Percentiles rank a stretch among this genome's conserved stretches.
These are phyloP conservation scores for Wickerhamiella vanderwaltii DNA, from an alignment of 805 yeast species.

Conservation along the genomic window DNA sequence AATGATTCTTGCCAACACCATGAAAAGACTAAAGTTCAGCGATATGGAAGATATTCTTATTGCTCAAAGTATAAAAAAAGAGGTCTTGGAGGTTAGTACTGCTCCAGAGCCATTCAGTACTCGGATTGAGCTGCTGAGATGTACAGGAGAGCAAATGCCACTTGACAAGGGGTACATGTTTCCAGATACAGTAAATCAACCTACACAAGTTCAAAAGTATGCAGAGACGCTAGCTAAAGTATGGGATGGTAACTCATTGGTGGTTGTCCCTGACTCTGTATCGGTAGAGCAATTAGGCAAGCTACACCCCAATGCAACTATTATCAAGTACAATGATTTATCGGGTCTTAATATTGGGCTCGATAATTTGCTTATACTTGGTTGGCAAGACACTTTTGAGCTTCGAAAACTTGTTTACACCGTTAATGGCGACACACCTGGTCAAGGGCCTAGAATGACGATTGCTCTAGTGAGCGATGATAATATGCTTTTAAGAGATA, in stretches of 20 bases:
- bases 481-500: conserved; percentile 5
- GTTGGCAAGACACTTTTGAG: conserved; percentile 7
- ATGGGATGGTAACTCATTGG: conserved; percentile 17
- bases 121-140: not conserved
- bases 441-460: not conserved
- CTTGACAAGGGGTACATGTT: not conserved
- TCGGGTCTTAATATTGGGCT: conserved; percentile 15
- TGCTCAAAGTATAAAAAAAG: not conserved
- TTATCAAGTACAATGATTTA: conserved; percentile 13
- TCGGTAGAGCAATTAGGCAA: conserved; percentile 11
- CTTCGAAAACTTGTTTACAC: conserved; percentile 1
- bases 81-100: not conserved
- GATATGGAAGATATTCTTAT: not conserved
- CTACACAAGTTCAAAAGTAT: not conserved
- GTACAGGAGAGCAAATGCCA: not conserved
- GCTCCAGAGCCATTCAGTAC: not conserved
- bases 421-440: not conserved
- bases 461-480: not conserved
- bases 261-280: conserved; percentile 10
- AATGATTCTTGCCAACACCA: conserved; percentile 12
- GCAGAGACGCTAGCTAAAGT: conserved; percentile 4
- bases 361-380: not conserved
- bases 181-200: not conserved
- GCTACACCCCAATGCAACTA: conserved; percentile 1
- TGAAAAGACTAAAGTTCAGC: not conserved